Evolutionary conservation across 2,329 filamentous ascomycete species (phyloP), one percentile per base, ranked within the genome.

Genomic region (Cercospora sojina): DNA sequence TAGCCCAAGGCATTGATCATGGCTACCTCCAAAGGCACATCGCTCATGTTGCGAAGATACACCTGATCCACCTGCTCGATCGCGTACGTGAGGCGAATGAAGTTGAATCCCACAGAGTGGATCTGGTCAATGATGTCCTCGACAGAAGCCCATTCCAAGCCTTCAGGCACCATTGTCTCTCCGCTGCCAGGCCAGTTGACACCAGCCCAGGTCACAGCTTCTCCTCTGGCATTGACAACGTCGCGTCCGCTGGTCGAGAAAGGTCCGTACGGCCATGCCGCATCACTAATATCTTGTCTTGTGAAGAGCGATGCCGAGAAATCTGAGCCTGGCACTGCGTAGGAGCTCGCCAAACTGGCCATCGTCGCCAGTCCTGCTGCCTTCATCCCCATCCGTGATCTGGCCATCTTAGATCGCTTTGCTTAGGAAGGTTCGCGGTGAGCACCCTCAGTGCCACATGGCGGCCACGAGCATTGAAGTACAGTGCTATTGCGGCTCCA

Each of bases 61-160:
- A 81, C 79, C 55, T 81, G 77, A 62, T 81, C 79, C 20, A 81
- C 72, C 74, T 79, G 77, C 62, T 81, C 78, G 56, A 79, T 80
- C 13, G 79, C 78, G 60, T 80, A 81, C 0, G 79, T 80, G 69
- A 81, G 75, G 2, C 76, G 72, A 53, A 77, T 74, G 41, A 73
- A 71, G 38, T 77, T 77, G 70, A 78, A 75, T 3, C 75, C 76
- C 8, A 77, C 64, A n/a, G 69, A 71, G 47, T 75, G 74, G 25
- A 78, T 71, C 51, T 74, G 75, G 27, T 69, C 62, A 6, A 77
- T 64, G 6, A 74, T 76, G 9, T 71, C 70, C 32, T 70, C 70
- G 13, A 77, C 73, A 1, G 72, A 74, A 16, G 69, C 67, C 64
- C 75, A 77, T 64, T 78, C 74, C 3, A 78, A 56, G 0, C 76